phyloP scores from a whole-genome alignment of 805 yeast species.

The Hyphopichia homilentoma region DNA sequence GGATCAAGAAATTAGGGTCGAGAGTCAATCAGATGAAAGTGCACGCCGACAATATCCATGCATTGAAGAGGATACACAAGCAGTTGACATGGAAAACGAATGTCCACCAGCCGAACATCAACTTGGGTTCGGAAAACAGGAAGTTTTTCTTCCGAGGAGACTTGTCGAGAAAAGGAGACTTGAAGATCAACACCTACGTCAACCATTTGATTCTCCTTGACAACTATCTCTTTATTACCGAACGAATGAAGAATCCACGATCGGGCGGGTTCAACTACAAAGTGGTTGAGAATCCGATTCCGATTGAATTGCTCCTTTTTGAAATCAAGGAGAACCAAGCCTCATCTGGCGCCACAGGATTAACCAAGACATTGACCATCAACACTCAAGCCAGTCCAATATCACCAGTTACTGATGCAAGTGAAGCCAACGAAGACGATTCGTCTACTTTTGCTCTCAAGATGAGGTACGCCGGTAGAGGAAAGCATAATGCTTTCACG shows the following conservation, averaged over 20 bases:
- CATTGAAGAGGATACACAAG: constrained; percentile 49
- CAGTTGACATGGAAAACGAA: constrained; percentile 52
- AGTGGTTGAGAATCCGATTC: constrained; percentile 57
- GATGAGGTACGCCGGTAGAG: constrained; percentile 52
- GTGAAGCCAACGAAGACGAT: constrained; percentile 21
- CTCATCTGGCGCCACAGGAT: constrained; percentile 10
- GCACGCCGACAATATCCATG: constrained; percentile 55
- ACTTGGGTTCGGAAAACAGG: constrained; percentile 52
- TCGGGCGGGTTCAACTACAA: constrained; percentile 24
- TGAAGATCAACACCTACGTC: constrained; percentile 53
- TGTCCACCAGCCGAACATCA: constrained; percentile 44
- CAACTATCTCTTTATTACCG: constrained; percentile 65
- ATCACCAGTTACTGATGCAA: constrained; percentile 3
- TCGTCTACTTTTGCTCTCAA: constrained; percentile 43
- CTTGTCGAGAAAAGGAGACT: constrained; percentile 58
- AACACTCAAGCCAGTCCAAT: constrained; percentile 9
- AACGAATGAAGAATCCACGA: constrained; percentile 43
- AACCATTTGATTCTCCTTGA: constrained; percentile 61
- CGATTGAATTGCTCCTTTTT: constrained; percentile 53
- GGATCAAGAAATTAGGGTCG: constrained; percentile 50
- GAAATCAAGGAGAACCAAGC: constrained; percentile 40
- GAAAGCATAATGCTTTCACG: constrained; percentile 51
- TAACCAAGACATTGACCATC: constrained; percentile 13
- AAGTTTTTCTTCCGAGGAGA: constrained; percentile 56
- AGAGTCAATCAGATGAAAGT: constrained; percentile 62